Percentiles rank a stretch among this genome's conserved stretches.
Evolutionary conservation across 257 asterid genomes (phyloP).

Genomic region (Fraxinus cuspidata): DNA sequence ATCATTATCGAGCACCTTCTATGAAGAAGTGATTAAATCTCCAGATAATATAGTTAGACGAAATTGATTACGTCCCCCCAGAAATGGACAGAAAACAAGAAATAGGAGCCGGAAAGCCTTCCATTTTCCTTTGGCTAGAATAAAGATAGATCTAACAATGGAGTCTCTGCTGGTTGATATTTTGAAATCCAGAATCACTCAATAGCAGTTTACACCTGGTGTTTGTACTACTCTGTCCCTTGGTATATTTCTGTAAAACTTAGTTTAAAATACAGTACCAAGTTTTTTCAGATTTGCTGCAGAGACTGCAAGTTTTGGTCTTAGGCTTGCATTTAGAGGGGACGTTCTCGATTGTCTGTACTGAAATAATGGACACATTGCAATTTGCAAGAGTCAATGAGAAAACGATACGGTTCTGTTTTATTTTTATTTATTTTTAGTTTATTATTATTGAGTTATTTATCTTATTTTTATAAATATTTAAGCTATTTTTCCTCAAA

Average conservation of each 20-base stretch:
- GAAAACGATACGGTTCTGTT: too few relatives aligned
- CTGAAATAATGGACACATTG: too few relatives aligned
- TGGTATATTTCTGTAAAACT: not conserved
- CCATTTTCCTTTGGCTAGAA: not conserved
- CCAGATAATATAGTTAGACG: conserved; percentile 29
- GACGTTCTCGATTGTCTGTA: not conserved
- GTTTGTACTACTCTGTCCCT: not conserved
- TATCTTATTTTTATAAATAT: too few relatives aligned
- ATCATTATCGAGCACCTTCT: conserved; percentile 30
- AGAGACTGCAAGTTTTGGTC: not conserved
- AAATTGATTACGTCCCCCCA: conserved; percentile 18
- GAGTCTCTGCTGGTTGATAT: not conserved
- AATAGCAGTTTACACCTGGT: not conserved
- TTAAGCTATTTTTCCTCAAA: too few relatives aligned
- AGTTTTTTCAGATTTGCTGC: not conserved
- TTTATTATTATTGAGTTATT: too few relatives aligned
- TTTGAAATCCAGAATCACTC: not conserved
- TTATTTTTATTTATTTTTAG: too few relatives aligned
- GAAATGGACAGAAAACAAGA: not conserved
- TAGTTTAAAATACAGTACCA: not conserved
- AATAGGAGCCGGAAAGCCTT: not conserved
- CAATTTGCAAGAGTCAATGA: too few relatives aligned
- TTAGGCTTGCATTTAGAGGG: not conserved
- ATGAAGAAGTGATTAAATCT: conserved; percentile 50
- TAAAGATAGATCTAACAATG: not conserved